Evolutionary conservation across 148 eudicot genomes (phyloP).

Genomic region (Vaccinium myrtillus): DNA sequence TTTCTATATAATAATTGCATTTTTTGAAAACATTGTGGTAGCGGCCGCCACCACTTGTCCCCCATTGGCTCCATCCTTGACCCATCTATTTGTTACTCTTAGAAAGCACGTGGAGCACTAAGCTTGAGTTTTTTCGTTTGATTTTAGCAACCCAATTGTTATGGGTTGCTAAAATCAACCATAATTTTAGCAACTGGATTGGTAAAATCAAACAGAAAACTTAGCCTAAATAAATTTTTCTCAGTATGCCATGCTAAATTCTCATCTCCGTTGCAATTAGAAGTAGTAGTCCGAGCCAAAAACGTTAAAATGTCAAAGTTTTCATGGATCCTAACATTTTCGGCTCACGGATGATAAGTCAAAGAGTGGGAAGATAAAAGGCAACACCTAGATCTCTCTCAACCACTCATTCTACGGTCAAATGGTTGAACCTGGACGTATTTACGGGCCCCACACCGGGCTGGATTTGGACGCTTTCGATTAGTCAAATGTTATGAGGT

Average conservation of each 20-base stretch:
- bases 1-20: no score
- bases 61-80: no score
- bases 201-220: no score
- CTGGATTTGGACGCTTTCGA: neutral
- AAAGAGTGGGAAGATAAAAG: neutral
- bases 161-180: no score
- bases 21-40: no score
- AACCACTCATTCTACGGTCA: neutral
- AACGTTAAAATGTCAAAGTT: no score
- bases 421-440: neutral
- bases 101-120: neutral
- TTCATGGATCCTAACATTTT: no score
- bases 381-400: neutral
- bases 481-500: neutral
- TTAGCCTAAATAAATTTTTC: neutral
- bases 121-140: no score
- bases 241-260: neutral
- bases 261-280: neutral
- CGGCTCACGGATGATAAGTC: neutral
- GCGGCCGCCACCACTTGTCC: no score
- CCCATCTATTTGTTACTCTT: neutral
- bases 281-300: no score
- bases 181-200: no score
- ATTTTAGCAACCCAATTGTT: no score
- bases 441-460: neutral